Base-by-base conservation (phyloP, 106 monocot species). In the Dendrobium catenatum region DNA sequence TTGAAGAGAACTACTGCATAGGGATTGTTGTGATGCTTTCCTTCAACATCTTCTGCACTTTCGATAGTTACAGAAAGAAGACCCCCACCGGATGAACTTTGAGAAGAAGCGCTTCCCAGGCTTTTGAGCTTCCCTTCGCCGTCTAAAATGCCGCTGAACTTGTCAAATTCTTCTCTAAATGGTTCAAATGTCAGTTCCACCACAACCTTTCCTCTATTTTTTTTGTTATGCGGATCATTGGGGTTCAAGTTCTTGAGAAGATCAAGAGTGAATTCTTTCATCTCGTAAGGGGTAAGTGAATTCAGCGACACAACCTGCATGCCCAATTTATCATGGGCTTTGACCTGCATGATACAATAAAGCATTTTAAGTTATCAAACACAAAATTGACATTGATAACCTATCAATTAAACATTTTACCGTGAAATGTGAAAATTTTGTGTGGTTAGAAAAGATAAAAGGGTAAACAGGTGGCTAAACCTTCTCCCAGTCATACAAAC, bases 401-500 rank as follows among this genome's bases (percentile, higher is more conserved):
- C 24, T 24, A 66, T 2, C 64, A 66, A 66, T 66, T 66, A 26
- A 58, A 58, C 9, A 66, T 15, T 22, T 66, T 66, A 22, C 24
- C 6, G 27, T 20, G 10, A 55, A 17, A 55, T 55, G 55, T 18
- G 55, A 13, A 51, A 31, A 31, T 31, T 31, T 31, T 31, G 31
- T 51, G 51, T 15, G 15, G 10, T 13, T 51, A 51, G 64, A 75
- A 41, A 75, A 22, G 42, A 43, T 15, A 22, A 56, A 42, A 73
- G 11, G 56, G 16, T 31, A 24, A 27, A 82, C 54, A 76, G 31
- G 68, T 43, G 80, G 77, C 85, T 83, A 82, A 83, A 96, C 96
- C 96, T 96, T 96, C 89, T 96, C 96, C 94, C 96, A 96, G 70
- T 96, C 96, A 77, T 80, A 96, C 17, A 90, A 73, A 75, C 90